Conservation (phyloP, 2,329 filamentous ascomycete genomes). For the Microdochium bolleyi region DNA sequence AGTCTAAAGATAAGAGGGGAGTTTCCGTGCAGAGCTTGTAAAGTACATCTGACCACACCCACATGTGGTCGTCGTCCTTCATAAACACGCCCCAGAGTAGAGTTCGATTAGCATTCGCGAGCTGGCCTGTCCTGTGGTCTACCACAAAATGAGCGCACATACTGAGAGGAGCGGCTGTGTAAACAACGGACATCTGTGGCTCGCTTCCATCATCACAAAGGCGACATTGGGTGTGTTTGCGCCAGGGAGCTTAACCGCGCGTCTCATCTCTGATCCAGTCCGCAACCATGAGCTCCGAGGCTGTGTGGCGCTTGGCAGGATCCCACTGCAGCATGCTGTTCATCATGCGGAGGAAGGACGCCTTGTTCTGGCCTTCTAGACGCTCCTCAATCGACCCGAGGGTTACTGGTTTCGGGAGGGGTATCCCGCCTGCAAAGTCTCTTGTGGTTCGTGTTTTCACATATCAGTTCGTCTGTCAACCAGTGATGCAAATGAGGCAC, state of each 20-base stretch:
- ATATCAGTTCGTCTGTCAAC: background rate
- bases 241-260: background rate
- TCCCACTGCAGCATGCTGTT: slow-evolving; percentile 28
- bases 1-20: background rate
- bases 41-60: background rate
- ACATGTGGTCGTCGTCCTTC: background rate
- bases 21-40: background rate
- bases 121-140: background rate
- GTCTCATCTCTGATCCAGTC: slow-evolving; percentile 17
- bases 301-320: slow-evolving; percentile 18
- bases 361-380: slow-evolving; percentile 18
- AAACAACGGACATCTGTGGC: background rate
- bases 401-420: slow-evolving; percentile 12
- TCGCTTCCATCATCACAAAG: background rate
- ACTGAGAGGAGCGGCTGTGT: background rate
- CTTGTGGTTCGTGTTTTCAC: slow-evolving; percentile 11
- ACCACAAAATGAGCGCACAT: background rate
- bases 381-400: slow-evolving; percentile 27
- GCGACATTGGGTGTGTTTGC: background rate
- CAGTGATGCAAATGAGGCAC: background rate
- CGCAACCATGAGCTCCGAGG: slow-evolving; percentile 18
- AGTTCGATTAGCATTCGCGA: background rate
- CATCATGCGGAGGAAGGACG: slow-evolving; percentile 24
- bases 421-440: slow-evolving; percentile 12
- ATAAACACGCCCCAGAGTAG: background rate